A percentile compares a stretch with the other conserved stretches of the same genome.
These are phyloP conservation scores for Teratosphaeriaceae sp. DNA, from an alignment of 2,329 filamentous ascomycete species.

Conservation along the genomic window DNA sequence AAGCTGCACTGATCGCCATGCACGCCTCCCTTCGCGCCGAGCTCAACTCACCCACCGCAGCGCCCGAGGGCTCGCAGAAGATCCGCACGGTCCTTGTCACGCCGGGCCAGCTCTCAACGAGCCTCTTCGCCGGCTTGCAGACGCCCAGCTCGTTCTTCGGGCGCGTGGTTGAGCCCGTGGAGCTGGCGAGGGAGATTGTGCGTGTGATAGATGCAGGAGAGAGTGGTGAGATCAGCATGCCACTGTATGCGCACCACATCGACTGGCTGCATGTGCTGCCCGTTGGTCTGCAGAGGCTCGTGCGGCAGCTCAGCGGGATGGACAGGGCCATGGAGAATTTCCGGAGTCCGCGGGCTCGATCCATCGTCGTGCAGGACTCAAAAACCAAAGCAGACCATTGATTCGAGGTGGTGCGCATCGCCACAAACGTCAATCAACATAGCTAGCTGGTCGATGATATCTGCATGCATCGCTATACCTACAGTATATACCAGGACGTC, in stretches of 20 bases:
- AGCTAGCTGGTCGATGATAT: too few relatives aligned
- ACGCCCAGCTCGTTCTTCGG: slow-evolving; percentile 84
- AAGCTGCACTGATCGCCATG: slow-evolving; percentile 79
- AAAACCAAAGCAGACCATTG: too few relatives aligned
- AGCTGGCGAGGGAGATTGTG: slow-evolving; percentile 82
- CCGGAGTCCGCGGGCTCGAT: too few relatives aligned
- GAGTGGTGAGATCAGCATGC: slow-evolving; percentile 69
- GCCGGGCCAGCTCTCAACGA: slow-evolving; percentile 83
- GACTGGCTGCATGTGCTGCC: slow-evolving; percentile 76
- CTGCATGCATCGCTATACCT: slow-evolving; percentile 1
- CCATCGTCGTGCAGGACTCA: too few relatives aligned
- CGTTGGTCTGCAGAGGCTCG: slow-evolving; percentile 63
- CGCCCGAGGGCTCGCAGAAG: slow-evolving; percentile 43
- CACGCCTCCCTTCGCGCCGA: slow-evolving; percentile 76
- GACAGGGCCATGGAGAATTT: slow-evolving; percentile 64
- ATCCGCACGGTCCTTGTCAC: slow-evolving; percentile 86
- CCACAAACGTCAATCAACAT: too few relatives aligned
- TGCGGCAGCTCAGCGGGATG: slow-evolving; percentile 65
- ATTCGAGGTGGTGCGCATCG: too few relatives aligned
- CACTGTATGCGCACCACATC: slow-evolving; percentile 76
- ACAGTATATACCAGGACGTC: neutral
- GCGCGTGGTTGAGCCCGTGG: slow-evolving; percentile 80
- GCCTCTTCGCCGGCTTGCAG: slow-evolving; percentile 73
- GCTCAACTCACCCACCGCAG: slow-evolving; percentile 33
- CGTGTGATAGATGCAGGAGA: slow-evolving; percentile 69